phyloP scores from a whole-genome alignment of 2,329 filamentous ascomycete species.

The Keithomyces neogunnii region DNA sequence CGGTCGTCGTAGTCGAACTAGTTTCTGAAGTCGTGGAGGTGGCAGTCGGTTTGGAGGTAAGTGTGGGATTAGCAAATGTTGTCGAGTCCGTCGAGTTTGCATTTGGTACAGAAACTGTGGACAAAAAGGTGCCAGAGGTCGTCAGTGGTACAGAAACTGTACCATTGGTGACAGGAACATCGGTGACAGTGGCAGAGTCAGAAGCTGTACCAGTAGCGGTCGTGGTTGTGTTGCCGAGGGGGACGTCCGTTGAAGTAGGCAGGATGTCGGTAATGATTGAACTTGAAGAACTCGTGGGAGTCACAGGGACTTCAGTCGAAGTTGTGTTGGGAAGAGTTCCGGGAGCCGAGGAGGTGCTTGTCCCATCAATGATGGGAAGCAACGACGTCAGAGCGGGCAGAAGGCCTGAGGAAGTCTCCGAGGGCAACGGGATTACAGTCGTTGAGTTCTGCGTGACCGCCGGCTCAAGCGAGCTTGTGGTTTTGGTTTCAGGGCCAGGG shows the following conservation, averaged over 20 bases:
- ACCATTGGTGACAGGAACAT: slow-evolving; percentile 5
- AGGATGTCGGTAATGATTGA: slow-evolving; percentile 4
- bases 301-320: slow-evolving; percentile 8
- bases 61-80: not conserved
- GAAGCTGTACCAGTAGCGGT: slow-evolving; percentile 2
- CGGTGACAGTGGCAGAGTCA: slow-evolving; percentile 1
- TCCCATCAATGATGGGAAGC: not conserved
- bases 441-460: not conserved
- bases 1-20: slow-evolving; percentile 5
- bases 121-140: slow-evolving; percentile 1
- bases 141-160: not conserved
- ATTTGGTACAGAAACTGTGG: slow-evolving; percentile 2
- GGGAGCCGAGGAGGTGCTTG: not conserved
- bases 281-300: slow-evolving; percentile 5
- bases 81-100: slow-evolving; percentile 10
- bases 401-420: not conserved
- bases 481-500: slow-evolving; percentile 8
- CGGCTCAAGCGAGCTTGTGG: not conserved
- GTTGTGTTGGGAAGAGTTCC: slow-evolving; percentile 5
- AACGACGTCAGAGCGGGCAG: slow-evolving; percentile 1
- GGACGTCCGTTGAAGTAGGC: slow-evolving; percentile 3
- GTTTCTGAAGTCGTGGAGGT: slow-evolving; percentile 12
- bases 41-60: not conserved
- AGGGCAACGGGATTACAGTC: not conserved
- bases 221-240: slow-evolving; percentile 5